Evolutionary conservation across 139 green algal species (phyloP).

Genomic region (Tetradesmus obliquus): DNA sequence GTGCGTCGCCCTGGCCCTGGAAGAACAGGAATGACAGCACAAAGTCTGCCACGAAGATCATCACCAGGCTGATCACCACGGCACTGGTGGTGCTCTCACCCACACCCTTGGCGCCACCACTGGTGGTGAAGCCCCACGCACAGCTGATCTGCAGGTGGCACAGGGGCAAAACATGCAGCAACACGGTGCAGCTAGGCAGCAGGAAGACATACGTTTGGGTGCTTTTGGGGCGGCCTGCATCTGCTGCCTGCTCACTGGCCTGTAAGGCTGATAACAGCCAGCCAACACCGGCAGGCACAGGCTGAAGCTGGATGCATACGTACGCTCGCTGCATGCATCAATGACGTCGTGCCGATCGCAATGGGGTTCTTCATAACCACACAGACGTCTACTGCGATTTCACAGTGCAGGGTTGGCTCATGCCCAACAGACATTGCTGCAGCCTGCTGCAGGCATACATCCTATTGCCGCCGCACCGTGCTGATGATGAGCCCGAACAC

Average conservation of each 20-base stretch:
- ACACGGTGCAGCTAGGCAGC: no score
- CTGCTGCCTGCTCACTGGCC: no score
- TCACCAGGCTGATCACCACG: constrained; percentile 97
- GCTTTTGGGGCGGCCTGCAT: neutral
- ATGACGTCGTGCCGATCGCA: no score
- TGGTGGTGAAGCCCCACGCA: constrained; percentile 98
- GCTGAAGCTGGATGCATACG: no score
- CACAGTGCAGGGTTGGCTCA: no score
- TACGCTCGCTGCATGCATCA: no score
- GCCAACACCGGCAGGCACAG: no score
- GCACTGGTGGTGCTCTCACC: constrained; percentile 97
- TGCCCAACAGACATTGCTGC: no score
- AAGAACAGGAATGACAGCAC: constrained; percentile 97
- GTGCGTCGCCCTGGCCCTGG: constrained; percentile 75
- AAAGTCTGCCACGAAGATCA: constrained; percentile 99
- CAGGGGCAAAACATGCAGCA: neutral
- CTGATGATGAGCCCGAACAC: constrained; percentile 94
- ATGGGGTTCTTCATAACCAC: no score
- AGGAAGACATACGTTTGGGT: no score
- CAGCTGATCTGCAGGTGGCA: constrained; percentile 83
- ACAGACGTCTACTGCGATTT: no score
- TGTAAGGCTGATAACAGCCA: no score
- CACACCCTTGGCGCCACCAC: constrained; percentile 98
- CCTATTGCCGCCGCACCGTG: constrained; percentile 59
- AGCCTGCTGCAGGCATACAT: neutral